Base-by-base conservation (phyloP, 805 yeast species). In the Zygosaccharomyces bisporus region DNA sequence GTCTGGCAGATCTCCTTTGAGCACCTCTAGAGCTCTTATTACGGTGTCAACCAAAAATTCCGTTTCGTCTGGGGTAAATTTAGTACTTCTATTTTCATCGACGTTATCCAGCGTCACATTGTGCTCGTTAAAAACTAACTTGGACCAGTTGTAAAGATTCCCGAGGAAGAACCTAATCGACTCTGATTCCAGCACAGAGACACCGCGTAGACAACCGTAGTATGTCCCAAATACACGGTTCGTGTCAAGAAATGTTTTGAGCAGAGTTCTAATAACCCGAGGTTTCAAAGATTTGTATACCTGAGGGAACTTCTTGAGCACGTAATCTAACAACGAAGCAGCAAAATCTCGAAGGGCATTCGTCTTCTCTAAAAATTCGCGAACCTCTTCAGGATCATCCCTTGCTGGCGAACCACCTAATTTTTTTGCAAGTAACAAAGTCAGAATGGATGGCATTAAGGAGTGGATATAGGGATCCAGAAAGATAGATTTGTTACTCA, bases 381-480 rank as follows among this genome's bases (percentile, higher is more conserved):
- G 52, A 6, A 44, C 34, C 3, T 51, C 57, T 7, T 49, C 55
- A 5, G 52, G 44, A 5, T 60, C 45, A 20, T 54, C 57, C 17
- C 50, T 58, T 21, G 37, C 72, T 52, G 67, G 71, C 3, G 68
- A 46, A 36, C 64, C 60, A 3, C 97, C 97, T n/a, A 91, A 76
- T 49, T 86, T 79, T 58, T 89, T 89, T 1, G 98, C 97, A 39
- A 93, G 74, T 34, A 93, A 73, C 16, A 91, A 73, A 0, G 99
- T 93, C 53, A 93, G 73, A 25, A 93, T 83, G 49, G 96, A 87
- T n/a, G 99, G 99, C 86, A 93, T 88, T 54, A 93, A 70, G 0
- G 96, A 91, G 68, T 95, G 99, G 36, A 93, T 88, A 59, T 91
- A 91, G 8, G 98, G 99, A 54, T 91, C 97, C 48, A 91, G 73